Percentiles rank a stretch among this genome's conserved stretches.
phyloP scores from a whole-genome alignment of 2,329 filamentous ascomycete genomes.

The Talaromyces sp. region DNA sequence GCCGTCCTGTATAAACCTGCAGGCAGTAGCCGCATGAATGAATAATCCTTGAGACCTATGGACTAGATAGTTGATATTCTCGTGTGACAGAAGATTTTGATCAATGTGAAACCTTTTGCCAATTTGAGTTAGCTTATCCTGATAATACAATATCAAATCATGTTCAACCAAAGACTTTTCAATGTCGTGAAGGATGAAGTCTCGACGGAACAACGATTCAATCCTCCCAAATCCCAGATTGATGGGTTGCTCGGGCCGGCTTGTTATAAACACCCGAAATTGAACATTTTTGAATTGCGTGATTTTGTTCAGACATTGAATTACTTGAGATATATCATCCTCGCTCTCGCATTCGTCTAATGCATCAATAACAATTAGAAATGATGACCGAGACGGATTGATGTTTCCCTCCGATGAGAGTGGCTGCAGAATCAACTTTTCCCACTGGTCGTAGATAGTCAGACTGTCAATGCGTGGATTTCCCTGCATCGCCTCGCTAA shows the following conservation, averaged over 20 bases:
- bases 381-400: background rate
- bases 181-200: background rate
- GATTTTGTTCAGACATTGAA: background rate
- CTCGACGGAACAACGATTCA: background rate
- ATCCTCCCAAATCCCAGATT: background rate
- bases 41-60: conserved; percentile 27
- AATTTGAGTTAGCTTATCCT: background rate
- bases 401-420: background rate
- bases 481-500: background rate
- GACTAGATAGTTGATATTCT: conserved; percentile 21
- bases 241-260: background rate
- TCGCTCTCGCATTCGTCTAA: conserved; percentile 14
- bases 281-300: background rate
- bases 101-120: background rate
- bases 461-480: background rate
- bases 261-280: background rate
- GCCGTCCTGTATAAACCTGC: conserved; percentile 22
- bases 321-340: background rate
- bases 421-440: background rate
- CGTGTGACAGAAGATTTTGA: background rate
- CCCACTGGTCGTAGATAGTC: background rate
- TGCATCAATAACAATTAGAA: conserved; percentile 10
- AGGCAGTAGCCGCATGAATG: conserved; percentile 31
- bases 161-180: background rate
- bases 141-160: background rate